Base-by-base conservation (phyloP, 2,329 filamentous ascomycete species). In the Beauveria sp. region DNA sequence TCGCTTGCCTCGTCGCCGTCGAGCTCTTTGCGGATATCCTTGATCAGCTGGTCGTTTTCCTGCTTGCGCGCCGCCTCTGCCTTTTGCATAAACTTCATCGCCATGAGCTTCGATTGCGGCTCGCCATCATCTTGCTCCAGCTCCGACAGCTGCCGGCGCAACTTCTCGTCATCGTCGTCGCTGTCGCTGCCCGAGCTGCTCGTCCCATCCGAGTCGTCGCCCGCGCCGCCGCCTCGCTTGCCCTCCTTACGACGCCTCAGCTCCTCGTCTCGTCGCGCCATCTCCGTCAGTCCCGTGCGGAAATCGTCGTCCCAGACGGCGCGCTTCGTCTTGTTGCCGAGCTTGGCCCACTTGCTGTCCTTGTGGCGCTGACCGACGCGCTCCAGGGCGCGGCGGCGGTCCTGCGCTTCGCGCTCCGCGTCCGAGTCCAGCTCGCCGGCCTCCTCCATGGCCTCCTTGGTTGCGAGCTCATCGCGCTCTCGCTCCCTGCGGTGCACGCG, bases 11-110 rank as follows among this genome's bases (percentile, higher is more conserved):
- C 77, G 22, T 84, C 80, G 5, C 85, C 87, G 31, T 87, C 86
- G 48, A 97, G 79, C 53, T 93, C 89, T 61, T 85, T 84, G 54
- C 87, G 83, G 54, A 97, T 84, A 67, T 86, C 80, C 48, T 80
- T 81, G 14, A 91, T 77, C 62, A 91, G 84, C 61, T 90, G 88
- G 68, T 96, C 90, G 67, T 98, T 97, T 62, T 86, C 83, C 65
- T 88, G 85, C 73, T 88, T 92, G 69, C 86, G 86, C 43, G 86
- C 81, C 31, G 88, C 89, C 69, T 97, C 93, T 1, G 92, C 91
- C 66, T 88, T 91, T 69, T 88, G 86, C 95, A 99, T 98, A 72
- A 99, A 99, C 64, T 91, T 90, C 88, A 99, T 91, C 57, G 84
- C 83, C 74, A 90, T 86, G 7, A 99, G 77, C 67, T 85, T 88